Evolutionary conservation across 1,284 basidiomycete species (phyloP).

Genomic region (Salmacisia buchloeana): DNA sequence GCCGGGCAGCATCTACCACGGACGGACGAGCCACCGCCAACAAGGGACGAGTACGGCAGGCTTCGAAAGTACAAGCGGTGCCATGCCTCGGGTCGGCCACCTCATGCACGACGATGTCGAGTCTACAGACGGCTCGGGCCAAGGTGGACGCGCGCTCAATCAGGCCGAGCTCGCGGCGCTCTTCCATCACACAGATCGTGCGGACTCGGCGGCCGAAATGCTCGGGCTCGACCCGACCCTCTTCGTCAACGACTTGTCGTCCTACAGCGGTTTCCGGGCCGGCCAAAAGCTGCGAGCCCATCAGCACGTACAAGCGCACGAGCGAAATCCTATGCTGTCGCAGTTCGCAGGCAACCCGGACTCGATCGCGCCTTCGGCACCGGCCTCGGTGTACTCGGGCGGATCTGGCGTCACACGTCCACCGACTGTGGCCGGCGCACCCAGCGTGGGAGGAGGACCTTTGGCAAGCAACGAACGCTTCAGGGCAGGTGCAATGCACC

Average conservation of each 20-base stretch:
- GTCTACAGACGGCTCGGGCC: background rate
- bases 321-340: background rate
- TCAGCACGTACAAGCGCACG: background rate
- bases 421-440: no score
- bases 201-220: slow-evolving; percentile 3
- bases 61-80: slow-evolving; percentile 12
- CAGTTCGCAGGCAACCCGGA: background rate
- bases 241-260: slow-evolving; percentile 1
- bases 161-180: background rate
- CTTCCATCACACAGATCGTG: slow-evolving; percentile 4
- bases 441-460: no score
- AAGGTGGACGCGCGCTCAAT: background rate
- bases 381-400: background rate
- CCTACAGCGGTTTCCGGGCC: background rate
- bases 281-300: background rate
- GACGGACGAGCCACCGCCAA: slow-evolving; percentile 15
- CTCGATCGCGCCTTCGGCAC: background rate
- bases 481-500: no score
- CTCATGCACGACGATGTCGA: background rate
- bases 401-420: background rate
- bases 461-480: no score
- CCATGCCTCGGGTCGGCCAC: no score
- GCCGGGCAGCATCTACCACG: slow-evolving; percentile 36
- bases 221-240: background rate
- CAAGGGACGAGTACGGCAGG: background rate